Evolutionary conservation across 2,329 filamentous ascomycete genomes (phyloP).

Genomic region (Hypoxylon sp.): DNA sequence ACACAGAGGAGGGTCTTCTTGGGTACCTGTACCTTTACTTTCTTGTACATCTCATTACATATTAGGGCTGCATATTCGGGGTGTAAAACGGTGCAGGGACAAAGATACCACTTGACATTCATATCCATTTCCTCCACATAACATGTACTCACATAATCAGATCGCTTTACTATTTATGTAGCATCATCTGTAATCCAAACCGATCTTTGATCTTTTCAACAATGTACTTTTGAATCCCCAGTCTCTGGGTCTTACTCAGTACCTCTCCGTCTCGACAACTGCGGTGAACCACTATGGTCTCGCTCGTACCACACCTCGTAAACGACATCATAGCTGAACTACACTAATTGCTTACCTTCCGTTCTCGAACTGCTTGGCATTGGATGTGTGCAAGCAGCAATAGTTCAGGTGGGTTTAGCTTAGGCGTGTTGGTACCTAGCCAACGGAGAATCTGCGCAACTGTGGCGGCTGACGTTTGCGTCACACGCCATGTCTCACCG

Average conservation of each 20-base stretch:
- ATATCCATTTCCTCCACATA: constrained; percentile 5
- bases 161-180: constrained; percentile 5
- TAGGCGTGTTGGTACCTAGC: neutral
- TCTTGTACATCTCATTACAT: constrained; percentile 35
- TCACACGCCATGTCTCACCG: constrained; percentile 26
- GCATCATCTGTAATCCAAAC: constrained; percentile 2
- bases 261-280: neutral
- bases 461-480: constrained; percentile 40
- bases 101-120: constrained; percentile 43
- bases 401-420: constrained; percentile 8
- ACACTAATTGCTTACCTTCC: constrained; percentile 19
- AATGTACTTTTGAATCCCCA: neutral
- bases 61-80: constrained; percentile 41
- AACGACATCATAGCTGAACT: constrained; percentile 12
- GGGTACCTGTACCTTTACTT: constrained; percentile 21
- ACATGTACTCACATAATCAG: neutral
- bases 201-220: constrained; percentile 3
- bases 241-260: neutral
- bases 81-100: constrained; percentile 36
- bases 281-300: neutral
- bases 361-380: constrained; percentile 9
- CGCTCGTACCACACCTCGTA: constrained; percentile 5
- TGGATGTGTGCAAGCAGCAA: constrained; percentile 4
- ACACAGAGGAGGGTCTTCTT: constrained; percentile 11
- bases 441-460: constrained; percentile 19